Percentiles rank a stretch among this genome's conserved stretches.
Evolutionary conservation across 2,329 filamentous ascomycete species (phyloP).

Genomic region (Chrysoporthe deuterocubensis): DNA sequence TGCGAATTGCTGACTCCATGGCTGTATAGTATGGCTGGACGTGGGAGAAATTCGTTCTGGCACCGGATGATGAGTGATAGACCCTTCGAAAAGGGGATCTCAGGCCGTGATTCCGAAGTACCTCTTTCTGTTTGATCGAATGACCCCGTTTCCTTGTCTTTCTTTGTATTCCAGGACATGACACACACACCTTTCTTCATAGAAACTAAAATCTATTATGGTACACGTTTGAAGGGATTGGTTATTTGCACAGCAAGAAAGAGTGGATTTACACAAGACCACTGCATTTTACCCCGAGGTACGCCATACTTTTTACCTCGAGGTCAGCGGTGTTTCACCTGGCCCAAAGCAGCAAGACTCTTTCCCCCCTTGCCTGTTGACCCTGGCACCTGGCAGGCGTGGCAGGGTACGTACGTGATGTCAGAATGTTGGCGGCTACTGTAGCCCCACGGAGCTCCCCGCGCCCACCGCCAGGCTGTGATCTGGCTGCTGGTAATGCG

Average conservation of each 20-base stretch:
- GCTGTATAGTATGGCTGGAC: background rate
- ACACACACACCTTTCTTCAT: no score
- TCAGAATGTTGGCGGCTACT: background rate
- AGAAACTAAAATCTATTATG: background rate
- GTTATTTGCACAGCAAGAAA: background rate
- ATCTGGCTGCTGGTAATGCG: background rate
- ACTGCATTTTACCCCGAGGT: background rate
- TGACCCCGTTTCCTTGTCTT: no score
- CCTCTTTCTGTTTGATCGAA: no score
- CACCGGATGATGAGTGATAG: background rate
- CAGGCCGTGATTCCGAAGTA: background rate
- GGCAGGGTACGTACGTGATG: background rate
- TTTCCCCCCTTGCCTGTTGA: background rate
- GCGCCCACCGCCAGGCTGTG: background rate
- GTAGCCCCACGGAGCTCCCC: background rate
- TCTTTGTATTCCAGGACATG: no score
- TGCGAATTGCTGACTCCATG: background rate
- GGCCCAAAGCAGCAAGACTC: background rate
- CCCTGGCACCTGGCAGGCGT: background rate
- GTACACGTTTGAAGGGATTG: background rate
- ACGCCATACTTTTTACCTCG: conserved; percentile 1
- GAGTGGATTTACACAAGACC: background rate
- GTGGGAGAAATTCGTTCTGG: background rate
- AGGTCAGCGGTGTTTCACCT: background rate
- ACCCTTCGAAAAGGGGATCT: background rate